Evolutionary conservation across 257 asterid species (phyloP).

Genomic region (Salvia rosmarinus): DNA sequence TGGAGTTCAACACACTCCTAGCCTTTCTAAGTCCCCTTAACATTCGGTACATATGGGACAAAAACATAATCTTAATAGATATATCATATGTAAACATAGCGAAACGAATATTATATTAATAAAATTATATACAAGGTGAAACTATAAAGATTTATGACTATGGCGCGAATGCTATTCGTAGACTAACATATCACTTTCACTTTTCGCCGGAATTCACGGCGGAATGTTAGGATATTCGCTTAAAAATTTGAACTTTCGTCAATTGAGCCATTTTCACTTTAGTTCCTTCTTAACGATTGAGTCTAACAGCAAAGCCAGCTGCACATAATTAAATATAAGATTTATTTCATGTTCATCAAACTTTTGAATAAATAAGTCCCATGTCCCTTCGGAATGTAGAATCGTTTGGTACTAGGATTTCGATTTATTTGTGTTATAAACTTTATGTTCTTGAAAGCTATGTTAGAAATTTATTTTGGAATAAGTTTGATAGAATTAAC

Average conservation of each 20-base stretch:
- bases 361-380: not conserved
- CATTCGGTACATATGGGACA: too few species aligned
- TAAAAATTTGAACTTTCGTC: slow-evolving; percentile 13
- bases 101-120: not conserved
- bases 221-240: not conserved
- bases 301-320: not conserved
- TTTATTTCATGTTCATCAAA: slow-evolving; percentile 27
- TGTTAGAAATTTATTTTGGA: too few species aligned
- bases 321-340: slow-evolving; percentile 8
- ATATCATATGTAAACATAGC: too few species aligned
- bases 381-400: not conserved
- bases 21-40: too few species aligned
- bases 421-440: too few species aligned
- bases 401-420: too few species aligned
- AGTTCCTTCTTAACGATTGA: not conserved
- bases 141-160: not conserved
- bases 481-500: too few species aligned
- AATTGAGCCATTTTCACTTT: slow-evolving; percentile 6
- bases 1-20: too few species aligned
- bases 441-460: too few species aligned
- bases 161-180: not conserved
- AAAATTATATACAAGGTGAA: not conserved
- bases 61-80: too few species aligned
- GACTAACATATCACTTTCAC: not conserved
- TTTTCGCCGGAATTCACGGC: slow-evolving; percentile 50